These are phyloP conservation scores for Acanthochlamys bracteata DNA, from an alignment of 106 monocot genomes.

Conservation along the genomic window DNA sequence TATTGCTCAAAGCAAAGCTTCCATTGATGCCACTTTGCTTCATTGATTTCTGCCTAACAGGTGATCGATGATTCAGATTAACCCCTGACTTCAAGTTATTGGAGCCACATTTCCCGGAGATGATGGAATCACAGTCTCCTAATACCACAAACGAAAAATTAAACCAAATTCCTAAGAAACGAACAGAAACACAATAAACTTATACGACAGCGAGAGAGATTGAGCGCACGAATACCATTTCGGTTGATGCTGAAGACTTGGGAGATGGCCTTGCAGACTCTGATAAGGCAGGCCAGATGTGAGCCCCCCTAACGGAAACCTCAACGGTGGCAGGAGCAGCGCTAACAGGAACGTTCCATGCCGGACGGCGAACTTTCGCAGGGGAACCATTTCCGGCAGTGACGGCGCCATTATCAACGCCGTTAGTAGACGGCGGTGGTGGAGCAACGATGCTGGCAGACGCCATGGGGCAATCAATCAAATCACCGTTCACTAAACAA, in stretches of 20 bases:
- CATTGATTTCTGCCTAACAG: conserved; percentile 31
- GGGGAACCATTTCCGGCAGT: conserved; percentile 15
- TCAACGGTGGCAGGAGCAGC: conserved; percentile 12
- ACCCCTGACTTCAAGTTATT: conserved; percentile 18
- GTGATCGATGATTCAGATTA: conserved; percentile 19
- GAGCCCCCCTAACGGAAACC: conserved; percentile 47
- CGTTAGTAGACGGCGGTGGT: conserved; percentile 4
- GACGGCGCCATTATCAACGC: conserved; percentile 3
- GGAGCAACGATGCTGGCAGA: no score
- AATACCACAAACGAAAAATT: not conserved
- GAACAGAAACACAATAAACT: not conserved
- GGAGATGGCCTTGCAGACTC: conserved; percentile 34
- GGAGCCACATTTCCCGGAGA: conserved; percentile 9
- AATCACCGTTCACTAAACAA: not conserved
- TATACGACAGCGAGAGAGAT: not conserved
- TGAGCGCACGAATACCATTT: not conserved
- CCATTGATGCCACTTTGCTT: conserved; percentile 17
- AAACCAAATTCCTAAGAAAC: not conserved
- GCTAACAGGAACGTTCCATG: conserved; percentile 49
- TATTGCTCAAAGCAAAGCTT: not conserved
- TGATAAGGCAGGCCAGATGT: conserved; percentile 70
- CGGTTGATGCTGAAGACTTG: conserved; percentile 31
- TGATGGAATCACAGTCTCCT: conserved; percentile 17
- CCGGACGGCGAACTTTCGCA: conserved; percentile 32
- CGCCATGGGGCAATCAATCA: no score